These are phyloP conservation scores for Rhododendron molle DNA, from an alignment of 148 eudicot genomes.

Conservation along the genomic window DNA sequence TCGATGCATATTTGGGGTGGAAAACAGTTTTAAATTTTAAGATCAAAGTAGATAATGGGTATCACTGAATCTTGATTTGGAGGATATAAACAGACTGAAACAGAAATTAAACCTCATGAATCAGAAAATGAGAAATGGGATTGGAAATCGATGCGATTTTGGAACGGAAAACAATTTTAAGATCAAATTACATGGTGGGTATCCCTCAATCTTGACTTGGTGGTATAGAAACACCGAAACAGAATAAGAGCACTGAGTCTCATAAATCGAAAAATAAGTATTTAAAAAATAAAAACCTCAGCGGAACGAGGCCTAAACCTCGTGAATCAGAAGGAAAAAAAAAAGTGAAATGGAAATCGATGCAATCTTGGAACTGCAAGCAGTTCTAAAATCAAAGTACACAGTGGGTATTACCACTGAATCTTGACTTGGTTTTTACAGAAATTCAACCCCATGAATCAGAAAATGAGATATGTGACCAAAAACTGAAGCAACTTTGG, in stretches of 20 bases:
- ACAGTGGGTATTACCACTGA: slow-evolving; percentile 28
- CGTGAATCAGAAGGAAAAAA: background rate
- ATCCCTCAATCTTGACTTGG: background rate
- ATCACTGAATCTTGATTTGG: background rate
- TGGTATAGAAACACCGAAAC: background rate
- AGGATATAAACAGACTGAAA: background rate
- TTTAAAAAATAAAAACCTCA: too few relatives aligned
- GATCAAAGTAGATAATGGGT: background rate
- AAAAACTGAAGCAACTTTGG: background rate
- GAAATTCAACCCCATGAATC: slow-evolving; percentile 20
- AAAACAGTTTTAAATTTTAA: background rate
- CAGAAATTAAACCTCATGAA: background rate
- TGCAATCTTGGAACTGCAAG: background rate
- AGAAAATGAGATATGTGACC: background rate
- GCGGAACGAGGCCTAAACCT: too few relatives aligned
- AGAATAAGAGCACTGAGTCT: too few relatives aligned
- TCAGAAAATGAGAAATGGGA: background rate
- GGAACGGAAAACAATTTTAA: background rate
- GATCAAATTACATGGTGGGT: background rate
- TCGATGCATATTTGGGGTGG: background rate
- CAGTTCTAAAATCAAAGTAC: background rate
- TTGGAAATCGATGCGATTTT: background rate
- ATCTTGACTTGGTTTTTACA: slow-evolving; percentile 90
- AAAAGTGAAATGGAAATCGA: background rate
- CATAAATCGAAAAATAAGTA: too few relatives aligned